phyloP scores from a whole-genome alignment of 768 basidiomycete genomes.

The Suillus ampliporus region DNA sequence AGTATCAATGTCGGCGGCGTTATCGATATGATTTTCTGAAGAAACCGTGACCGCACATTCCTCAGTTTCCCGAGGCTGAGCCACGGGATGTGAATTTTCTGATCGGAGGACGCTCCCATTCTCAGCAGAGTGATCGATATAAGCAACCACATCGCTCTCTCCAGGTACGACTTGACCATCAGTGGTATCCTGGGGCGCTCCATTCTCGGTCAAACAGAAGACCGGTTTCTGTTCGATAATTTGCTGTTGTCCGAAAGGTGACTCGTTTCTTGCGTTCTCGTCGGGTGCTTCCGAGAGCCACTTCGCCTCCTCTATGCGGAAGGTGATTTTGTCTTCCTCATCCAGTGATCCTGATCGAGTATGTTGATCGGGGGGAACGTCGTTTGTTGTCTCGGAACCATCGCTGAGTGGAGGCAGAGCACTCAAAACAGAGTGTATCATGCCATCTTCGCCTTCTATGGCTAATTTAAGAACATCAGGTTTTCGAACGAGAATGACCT shows the following conservation, averaged over 20 bases:
- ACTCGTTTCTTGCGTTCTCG: background rate
- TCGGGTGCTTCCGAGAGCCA: background rate
- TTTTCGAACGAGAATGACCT: slow-evolving; percentile 81
- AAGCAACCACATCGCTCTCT: background rate
- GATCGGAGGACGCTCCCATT: background rate
- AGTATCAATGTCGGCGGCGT: slow-evolving; percentile 16
- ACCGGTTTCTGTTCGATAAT: background rate
- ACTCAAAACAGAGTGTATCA: slow-evolving; percentile 78
- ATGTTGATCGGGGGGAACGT: slow-evolving; percentile 28
- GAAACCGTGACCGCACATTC: too few relatives aligned
- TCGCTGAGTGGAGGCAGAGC: slow-evolving; percentile 66
- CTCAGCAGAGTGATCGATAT: background rate
- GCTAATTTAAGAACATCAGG: slow-evolving; percentile 65
- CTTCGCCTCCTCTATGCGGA: background rate
- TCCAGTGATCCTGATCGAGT: slow-evolving; percentile 9
- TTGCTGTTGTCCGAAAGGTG: background rate
- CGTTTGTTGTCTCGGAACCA: background rate
- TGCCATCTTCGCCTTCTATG: slow-evolving; percentile 77
- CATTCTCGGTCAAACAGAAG: slow-evolving; percentile 2
- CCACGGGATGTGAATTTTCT: background rate
- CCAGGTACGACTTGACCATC: background rate
- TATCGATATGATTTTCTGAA: background rate
- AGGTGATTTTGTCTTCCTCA: background rate
- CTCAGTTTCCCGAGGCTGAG: background rate
- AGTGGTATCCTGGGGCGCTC: background rate